phyloP scores from a whole-genome alignment of 192 early-diverging fungal genomes.

The Coemansia sp. region DNA sequence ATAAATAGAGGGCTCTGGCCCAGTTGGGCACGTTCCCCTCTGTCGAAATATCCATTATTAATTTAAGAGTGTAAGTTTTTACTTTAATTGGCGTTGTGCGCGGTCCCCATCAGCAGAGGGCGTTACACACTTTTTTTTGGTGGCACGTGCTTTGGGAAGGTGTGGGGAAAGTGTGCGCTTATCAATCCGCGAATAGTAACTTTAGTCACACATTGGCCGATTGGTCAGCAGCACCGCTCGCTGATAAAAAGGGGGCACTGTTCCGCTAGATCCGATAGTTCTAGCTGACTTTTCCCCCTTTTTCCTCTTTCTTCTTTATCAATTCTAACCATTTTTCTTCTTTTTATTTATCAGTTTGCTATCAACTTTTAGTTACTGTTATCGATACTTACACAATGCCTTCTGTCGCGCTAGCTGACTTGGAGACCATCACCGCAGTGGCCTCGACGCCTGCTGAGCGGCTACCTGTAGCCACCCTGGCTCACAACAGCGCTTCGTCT shows the following conservation, averaged over 20 bases:
- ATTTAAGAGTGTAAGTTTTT: not conserved
- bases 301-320: conserved; percentile 10
- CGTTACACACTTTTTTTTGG: not conserved
- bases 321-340: not conserved
- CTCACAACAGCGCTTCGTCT: conserved; percentile 13
- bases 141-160: not conserved
- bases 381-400: conserved; percentile 6
- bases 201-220: not conserved
- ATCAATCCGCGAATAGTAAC: not conserved
- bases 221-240: conserved; percentile 5
- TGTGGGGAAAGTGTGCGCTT: not conserved
- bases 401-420: conserved; percentile 17
- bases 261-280: not conserved
- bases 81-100: too few relatives aligned
- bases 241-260: not conserved
- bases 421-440: conserved; percentile 38
- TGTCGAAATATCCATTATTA: not conserved
- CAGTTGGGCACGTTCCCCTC: too few relatives aligned
- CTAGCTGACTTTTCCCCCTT: not conserved
- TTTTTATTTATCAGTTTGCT: not conserved
- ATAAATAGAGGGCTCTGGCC: too few relatives aligned
- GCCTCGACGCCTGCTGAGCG: conserved; percentile 40
- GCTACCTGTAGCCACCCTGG: conserved; percentile 7
- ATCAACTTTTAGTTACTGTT: not conserved
- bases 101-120: not conserved